Evolutionary conservation across 2,329 filamentous ascomycete genomes (phyloP).

Genomic region (Colletotrichum paranaense): DNA sequence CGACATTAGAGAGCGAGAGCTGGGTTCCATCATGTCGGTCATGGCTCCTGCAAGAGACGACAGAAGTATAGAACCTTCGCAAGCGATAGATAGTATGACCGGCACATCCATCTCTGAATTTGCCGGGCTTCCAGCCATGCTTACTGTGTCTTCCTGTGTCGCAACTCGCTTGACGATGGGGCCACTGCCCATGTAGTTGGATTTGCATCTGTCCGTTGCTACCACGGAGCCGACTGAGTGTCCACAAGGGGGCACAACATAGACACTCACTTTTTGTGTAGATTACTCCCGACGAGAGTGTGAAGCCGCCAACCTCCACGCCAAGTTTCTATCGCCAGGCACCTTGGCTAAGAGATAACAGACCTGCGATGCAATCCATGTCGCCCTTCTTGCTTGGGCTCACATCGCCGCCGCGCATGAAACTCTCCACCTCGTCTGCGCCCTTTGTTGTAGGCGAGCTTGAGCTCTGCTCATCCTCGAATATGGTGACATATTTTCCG

Average conservation of each 20-base stretch:
- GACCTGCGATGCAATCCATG: slow-evolving; percentile 88
- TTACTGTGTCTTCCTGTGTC: not conserved
- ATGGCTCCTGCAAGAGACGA: not conserved
- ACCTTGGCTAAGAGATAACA: slow-evolving; percentile 91
- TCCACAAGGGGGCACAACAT: not conserved
- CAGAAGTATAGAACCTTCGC: not conserved
- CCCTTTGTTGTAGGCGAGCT: slow-evolving; percentile 37
- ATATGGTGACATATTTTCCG: slow-evolving; percentile 57
- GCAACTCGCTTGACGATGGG: no score
- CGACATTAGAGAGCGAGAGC: no score
- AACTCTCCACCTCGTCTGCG: slow-evolving; percentile 74
- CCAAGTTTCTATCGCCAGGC: slow-evolving; percentile 75
- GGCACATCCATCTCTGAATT: not conserved
- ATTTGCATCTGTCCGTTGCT: not conserved
- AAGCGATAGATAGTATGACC: not conserved
- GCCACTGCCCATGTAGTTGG: not conserved
- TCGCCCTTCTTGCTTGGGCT: slow-evolving; percentile 82
- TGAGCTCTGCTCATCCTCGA: slow-evolving; percentile 58
- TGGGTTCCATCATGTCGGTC: not conserved
- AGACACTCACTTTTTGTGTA: not conserved
- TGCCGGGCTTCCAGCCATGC: not conserved
- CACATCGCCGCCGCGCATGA: slow-evolving; percentile 75
- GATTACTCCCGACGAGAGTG: no score
- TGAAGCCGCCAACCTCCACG: slow-evolving; percentile 16
- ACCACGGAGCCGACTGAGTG: not conserved